Percentiles rank a stretch among this genome's conserved stretches.
These are phyloP conservation scores for Tolypocladium guangdongense DNA, from an alignment of 2,329 filamentous ascomycete species.

Conservation along the genomic window DNA sequence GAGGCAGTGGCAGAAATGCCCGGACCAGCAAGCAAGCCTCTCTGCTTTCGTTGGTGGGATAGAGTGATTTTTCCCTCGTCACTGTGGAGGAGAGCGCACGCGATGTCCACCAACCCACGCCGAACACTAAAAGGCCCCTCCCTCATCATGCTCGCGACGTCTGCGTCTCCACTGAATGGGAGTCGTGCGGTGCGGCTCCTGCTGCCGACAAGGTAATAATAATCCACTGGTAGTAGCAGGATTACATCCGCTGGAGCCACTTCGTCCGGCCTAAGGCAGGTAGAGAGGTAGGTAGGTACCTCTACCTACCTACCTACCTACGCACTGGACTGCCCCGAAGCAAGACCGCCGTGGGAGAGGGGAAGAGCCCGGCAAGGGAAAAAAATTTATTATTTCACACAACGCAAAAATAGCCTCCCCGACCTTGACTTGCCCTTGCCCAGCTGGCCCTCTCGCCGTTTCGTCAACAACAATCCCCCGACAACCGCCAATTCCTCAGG, in stretches of 20 bases:
- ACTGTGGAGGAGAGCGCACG: neutral
- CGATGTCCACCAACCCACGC: neutral
- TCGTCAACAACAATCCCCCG: neutral
- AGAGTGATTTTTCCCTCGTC: neutral
- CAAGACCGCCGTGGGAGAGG: neutral
- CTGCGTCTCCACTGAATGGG: neutral
- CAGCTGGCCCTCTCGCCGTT: neutral
- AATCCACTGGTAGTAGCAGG: neutral
- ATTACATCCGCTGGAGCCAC: neutral
- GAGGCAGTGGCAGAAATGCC: neutral
- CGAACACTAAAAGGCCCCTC: neutral
- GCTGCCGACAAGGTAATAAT: no score
- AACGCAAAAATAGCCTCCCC: neutral
- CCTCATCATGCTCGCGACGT: neutral
- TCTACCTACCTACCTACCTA: no score
- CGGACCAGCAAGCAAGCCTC: neutral
- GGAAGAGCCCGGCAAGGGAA: neutral
- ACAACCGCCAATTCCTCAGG: neutral
- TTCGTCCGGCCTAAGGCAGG: no score
- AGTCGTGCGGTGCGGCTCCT: neutral
- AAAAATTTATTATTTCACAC: constrained; percentile 3
- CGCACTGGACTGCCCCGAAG: neutral
- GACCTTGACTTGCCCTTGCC: neutral
- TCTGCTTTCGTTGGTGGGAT: neutral
- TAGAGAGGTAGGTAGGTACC: no score